phyloP scores from a whole-genome alignment of 108 stramenopile genomes.

The Skeletonema potamos region DNA sequence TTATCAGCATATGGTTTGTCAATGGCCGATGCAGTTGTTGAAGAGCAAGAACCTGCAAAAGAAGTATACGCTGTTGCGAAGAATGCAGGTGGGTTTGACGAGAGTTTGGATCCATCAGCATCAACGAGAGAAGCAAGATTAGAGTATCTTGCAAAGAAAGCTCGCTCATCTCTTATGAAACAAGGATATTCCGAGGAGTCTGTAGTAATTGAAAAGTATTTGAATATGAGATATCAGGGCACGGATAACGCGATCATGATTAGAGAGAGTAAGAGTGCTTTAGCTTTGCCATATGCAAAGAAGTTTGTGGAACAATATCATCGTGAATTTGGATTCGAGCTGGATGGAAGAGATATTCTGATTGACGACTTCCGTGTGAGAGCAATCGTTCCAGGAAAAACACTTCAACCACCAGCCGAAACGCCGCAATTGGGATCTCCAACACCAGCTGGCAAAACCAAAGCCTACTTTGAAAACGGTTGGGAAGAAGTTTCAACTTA shows the following conservation, averaged over 20 bases:
- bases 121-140: conserved; percentile 61
- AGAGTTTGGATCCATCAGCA: conserved; percentile 41
- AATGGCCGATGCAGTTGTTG: conserved; percentile 93
- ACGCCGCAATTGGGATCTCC: conserved; percentile 49
- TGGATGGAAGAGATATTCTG: conserved; percentile 81
- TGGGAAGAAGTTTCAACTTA: conserved; percentile 91
- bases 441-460: conserved; percentile 50
- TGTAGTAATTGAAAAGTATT: conserved; percentile 71
- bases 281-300: conserved; percentile 54
- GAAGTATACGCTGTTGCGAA: conserved; percentile 48
- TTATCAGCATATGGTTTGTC: conserved; percentile 95
- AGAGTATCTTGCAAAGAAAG: conserved; percentile 57
- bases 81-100: conserved; percentile 27
- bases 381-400: conserved; percentile 81
- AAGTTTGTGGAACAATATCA: conserved; percentile 72
- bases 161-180: conserved; percentile 55
- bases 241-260: conserved; percentile 97
- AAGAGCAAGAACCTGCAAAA: conserved; percentile 94
- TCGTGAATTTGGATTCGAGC: conserved; percentile 94
- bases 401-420: conserved; percentile 43
- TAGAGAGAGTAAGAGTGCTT: conserved; percentile 8
- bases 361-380: conserved; percentile 97
- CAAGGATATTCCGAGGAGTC: conserved; percentile 80
- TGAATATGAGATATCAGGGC: conserved; percentile 94
- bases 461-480: conserved; percentile 92